phyloP scores from a whole-genome alignment of 2,329 filamentous ascomycete species.

The Pestalotiopsis sp. region DNA sequence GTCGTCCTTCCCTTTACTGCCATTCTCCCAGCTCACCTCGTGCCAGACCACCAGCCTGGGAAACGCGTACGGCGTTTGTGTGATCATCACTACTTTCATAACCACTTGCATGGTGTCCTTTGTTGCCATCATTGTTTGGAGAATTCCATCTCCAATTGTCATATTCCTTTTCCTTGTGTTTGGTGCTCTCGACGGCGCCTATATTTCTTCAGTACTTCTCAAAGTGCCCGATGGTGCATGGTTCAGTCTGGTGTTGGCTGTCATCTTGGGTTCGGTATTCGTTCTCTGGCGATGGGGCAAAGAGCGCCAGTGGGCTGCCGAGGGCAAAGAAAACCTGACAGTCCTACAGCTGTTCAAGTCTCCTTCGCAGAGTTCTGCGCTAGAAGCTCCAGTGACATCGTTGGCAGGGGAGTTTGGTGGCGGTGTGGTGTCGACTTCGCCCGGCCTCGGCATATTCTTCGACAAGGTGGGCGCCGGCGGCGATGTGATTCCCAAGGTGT shows the following conservation, averaged over 20 bases:
- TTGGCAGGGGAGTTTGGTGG: constrained; percentile 34
- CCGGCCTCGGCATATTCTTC: constrained; percentile 71
- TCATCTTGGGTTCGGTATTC: constrained; percentile 63
- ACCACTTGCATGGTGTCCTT: constrained; percentile 72
- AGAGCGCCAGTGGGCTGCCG: constrained; percentile 71
- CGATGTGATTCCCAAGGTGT: constrained; percentile 57
- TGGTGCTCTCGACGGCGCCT: constrained; percentile 65
- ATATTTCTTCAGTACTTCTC: constrained; percentile 65
- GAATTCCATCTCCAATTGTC: constrained; percentile 59
- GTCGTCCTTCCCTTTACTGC: neutral
- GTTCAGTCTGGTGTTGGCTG: constrained; percentile 67
- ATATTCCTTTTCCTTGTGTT: constrained; percentile 62
- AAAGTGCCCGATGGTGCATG: constrained; percentile 74
- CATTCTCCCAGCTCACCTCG: neutral
- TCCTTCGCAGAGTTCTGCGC: constrained; percentile 27
- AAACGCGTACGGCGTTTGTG: constrained; percentile 74
- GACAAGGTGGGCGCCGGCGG: constrained; percentile 67
- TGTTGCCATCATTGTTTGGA: constrained; percentile 72
- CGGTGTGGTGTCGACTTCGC: constrained; percentile 43
- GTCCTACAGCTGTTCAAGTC: neutral
- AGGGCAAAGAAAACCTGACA: constrained; percentile 34
- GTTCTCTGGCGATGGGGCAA: constrained; percentile 79
- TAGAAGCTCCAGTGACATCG: constrained; percentile 40
- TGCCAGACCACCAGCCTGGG: constrained; percentile 63
- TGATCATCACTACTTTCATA: constrained; percentile 76